Evolutionary conservation across 2,329 filamentous ascomycete genomes (phyloP).

Genomic region (Blastomyces parvus): DNA sequence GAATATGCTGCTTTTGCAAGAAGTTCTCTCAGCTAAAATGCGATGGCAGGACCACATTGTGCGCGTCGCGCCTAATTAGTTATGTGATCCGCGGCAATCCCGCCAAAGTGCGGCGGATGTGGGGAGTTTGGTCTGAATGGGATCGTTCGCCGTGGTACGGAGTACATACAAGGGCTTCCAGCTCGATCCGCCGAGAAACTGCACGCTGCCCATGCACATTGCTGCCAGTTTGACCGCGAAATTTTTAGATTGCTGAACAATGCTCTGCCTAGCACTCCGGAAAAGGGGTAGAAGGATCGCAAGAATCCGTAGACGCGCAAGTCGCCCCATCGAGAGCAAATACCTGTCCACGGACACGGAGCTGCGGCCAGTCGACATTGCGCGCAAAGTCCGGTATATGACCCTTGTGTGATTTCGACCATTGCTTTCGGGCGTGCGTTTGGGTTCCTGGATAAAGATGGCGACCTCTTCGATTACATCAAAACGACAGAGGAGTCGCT

Average conservation of each 20-base stretch:
- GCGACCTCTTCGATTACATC: constrained; percentile 36
- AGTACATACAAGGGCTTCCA: constrained; percentile 9
- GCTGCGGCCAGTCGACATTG: constrained; percentile 36
- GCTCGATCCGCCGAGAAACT: constrained; percentile 8
- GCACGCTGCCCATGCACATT: constrained; percentile 1
- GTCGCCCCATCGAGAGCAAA: constrained; percentile 42
- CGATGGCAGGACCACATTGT: too few relatives aligned
- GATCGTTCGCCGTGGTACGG: constrained; percentile 9
- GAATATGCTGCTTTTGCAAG: too few relatives aligned
- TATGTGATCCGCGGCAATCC: constrained; percentile 7
- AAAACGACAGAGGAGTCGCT: constrained; percentile 22
- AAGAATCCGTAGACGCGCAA: constrained; percentile 41
- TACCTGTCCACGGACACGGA: constrained; percentile 30
- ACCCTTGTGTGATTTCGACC: constrained; percentile 47
- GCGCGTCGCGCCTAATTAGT: too few relatives aligned
- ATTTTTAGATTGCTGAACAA: background rate
- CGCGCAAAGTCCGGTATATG: constrained; percentile 43
- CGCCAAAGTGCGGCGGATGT: constrained; percentile 5
- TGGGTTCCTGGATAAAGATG: constrained; percentile 37
- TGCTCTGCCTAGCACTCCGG: constrained; percentile 39
- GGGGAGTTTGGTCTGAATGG: constrained; percentile 9
- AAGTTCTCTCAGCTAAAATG: too few relatives aligned
- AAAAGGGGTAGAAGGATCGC: constrained; percentile 45
- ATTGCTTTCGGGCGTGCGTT: constrained; percentile 44
- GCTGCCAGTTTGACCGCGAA: background rate